phyloP scores from a whole-genome alignment of 148 eudicot genomes.

The Rhododendron molle region DNA sequence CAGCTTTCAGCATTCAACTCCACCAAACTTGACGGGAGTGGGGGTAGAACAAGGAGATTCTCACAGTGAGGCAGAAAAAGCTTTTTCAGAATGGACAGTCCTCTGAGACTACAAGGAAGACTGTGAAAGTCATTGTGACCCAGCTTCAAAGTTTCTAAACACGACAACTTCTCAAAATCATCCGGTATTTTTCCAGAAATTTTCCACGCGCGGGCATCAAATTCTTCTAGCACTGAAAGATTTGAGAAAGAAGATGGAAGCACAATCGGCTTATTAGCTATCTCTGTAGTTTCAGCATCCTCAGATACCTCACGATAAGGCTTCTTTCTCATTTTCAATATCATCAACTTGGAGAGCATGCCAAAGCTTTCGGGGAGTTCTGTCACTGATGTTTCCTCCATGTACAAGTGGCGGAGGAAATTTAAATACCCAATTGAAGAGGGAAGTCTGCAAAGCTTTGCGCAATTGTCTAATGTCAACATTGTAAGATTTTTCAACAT shows the following conservation, averaged over 20 bases:
- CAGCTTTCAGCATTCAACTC: conserved; percentile 54
- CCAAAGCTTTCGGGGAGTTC: conserved; percentile 51
- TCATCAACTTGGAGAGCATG: conserved; percentile 35
- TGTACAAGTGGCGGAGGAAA: conserved; percentile 33
- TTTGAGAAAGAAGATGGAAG: conserved; percentile 48
- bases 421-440: conserved; percentile 33
- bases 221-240: conserved; percentile 35
- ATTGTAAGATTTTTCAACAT: conserved; percentile 37
- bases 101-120: conserved; percentile 48
- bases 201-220: conserved; percentile 48
- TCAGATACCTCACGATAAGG: conserved; percentile 1
- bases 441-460: conserved; percentile 32
- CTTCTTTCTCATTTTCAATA: conserved; percentile 38
- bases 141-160: conserved; percentile 39
- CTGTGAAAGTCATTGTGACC: conserved; percentile 44
- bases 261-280: neutral
- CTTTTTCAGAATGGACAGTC: conserved; percentile 33
- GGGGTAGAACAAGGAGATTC: conserved; percentile 42
- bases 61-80: conserved; percentile 41
- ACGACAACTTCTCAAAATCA: conserved; percentile 39
- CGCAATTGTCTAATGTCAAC: conserved; percentile 43
- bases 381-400: conserved; percentile 42
- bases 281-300: conserved; percentile 5
- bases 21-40: conserved; percentile 49
- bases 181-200: conserved; percentile 39